Conservation (phyloP, 2,329 filamentous ascomycete species). For the Didymella lethalis region DNA sequence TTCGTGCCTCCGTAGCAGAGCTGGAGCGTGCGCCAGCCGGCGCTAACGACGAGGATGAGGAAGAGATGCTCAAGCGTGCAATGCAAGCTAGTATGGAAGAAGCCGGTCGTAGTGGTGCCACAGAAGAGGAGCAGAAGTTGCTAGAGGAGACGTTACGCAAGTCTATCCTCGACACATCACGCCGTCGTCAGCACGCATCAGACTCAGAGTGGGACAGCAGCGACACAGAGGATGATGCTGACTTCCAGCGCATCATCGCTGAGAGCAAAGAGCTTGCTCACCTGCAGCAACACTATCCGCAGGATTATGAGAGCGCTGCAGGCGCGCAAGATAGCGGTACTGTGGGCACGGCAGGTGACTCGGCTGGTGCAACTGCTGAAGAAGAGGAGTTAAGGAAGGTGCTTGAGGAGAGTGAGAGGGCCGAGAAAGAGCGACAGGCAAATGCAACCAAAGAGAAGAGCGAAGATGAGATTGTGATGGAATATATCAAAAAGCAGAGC, state of each 20-base stretch:
- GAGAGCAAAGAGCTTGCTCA: conserved; percentile 44
- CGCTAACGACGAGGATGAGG: conserved; percentile 52
- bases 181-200: conserved; percentile 25
- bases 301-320: conserved; percentile 26
- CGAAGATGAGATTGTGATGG: conserved; percentile 77
- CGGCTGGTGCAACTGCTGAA: conserved; percentile 7
- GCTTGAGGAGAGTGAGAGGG: conserved; percentile 39
- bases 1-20: conserved; percentile 74
- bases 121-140: conserved; percentile 49
- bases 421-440: conserved; percentile 52
- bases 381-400: conserved; percentile 39
- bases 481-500: conserved; percentile 79
- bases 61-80: conserved; percentile 59
- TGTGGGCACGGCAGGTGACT: conserved; percentile 9
- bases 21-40: conserved; percentile 52
- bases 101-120: conserved; percentile 45
- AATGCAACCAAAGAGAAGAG: conserved; percentile 54
- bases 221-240: conserved; percentile 48
- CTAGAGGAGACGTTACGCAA: conserved; percentile 56
- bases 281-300: conserved; percentile 33
- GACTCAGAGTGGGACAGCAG: conserved; percentile 42
- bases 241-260: conserved; percentile 48
- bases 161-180: conserved; percentile 54
- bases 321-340: conserved; percentile 20
- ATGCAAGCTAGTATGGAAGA: conserved; percentile 60